phyloP scores from a whole-genome alignment of 805 yeast species.

The Wickerhamomyces canadensis region DNA sequence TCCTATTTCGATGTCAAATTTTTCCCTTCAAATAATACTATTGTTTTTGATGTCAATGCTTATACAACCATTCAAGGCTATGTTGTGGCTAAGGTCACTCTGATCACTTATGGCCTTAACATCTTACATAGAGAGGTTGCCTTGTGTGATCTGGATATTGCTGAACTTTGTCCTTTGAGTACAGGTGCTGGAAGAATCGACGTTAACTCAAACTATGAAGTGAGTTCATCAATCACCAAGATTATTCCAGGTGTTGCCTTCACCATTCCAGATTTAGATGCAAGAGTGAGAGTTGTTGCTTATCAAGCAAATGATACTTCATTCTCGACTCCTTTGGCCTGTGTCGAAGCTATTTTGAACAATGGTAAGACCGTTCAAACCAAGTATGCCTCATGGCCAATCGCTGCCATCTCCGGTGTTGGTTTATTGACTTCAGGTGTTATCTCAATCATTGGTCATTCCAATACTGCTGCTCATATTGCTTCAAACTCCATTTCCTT shows the following conservation, averaged over 20 bases:
- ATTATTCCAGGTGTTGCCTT: slow-evolving; percentile 80
- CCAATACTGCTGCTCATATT: slow-evolving; percentile 91
- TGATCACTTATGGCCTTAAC: slow-evolving; percentile 78
- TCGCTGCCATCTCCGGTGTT: slow-evolving; percentile 84
- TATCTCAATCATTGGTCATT: slow-evolving; percentile 81
- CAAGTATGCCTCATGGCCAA: slow-evolving; percentile 90
- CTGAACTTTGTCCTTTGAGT: slow-evolving; percentile 71
- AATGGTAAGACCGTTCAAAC: slow-evolving; percentile 95
- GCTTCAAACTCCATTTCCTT: slow-evolving; percentile 94
- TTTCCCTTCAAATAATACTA: slow-evolving; percentile 59
- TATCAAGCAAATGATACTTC: slow-evolving; percentile 46
- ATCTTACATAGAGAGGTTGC: slow-evolving; percentile 49
- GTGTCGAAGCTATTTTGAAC: slow-evolving; percentile 81
- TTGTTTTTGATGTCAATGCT: slow-evolving; percentile 66
- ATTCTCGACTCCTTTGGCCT: slow-evolving; percentile 61
- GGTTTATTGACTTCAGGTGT: slow-evolving; percentile 87
- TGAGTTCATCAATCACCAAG: slow-evolving; percentile 37
- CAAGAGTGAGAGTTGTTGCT: slow-evolving; percentile 72
- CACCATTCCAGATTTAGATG: slow-evolving; percentile 92
- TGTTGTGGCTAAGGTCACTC: slow-evolving; percentile 56
- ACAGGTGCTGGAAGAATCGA: slow-evolving; percentile 89
- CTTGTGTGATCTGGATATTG: slow-evolving; percentile 58
- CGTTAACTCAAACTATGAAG: slow-evolving; percentile 42
- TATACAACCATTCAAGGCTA: slow-evolving; percentile 68
- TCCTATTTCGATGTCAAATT: slow-evolving; percentile 71